A percentile compares a stretch with the other conserved stretches of the same genome.
These are phyloP conservation scores for Ceratobasidium sp. DNA, from an alignment of 1,284 basidiomycete species.

Conservation along the genomic window DNA sequence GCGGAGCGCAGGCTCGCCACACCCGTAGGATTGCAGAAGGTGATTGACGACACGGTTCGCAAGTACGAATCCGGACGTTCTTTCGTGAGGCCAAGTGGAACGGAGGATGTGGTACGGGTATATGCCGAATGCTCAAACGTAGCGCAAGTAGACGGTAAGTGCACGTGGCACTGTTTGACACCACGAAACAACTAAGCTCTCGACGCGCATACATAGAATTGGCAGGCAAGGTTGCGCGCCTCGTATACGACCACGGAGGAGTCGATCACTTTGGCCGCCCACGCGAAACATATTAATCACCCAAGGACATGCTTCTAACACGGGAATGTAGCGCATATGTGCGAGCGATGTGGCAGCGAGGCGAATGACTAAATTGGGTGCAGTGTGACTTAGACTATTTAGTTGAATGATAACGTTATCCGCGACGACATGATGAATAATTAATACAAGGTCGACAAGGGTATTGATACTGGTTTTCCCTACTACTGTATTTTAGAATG, in stretches of 20 bases:
- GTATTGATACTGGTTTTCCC: slow-evolving; percentile 8
- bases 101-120: slow-evolving; percentile 97
- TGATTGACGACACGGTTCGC: slow-evolving; percentile 83
- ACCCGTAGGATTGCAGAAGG: slow-evolving; percentile 83
- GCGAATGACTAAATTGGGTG: background rate
- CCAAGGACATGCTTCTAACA: too few relatives aligned
- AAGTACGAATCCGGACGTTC: slow-evolving; percentile 86
- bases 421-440: slow-evolving; percentile 21
- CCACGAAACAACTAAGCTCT: slow-evolving; percentile 30
- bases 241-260: slow-evolving; percentile 79
- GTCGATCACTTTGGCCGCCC: slow-evolving; percentile 60
- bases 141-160: slow-evolving; percentile 81
- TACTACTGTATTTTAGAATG: background rate
- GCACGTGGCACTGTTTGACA: slow-evolving; percentile 5
- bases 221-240: slow-evolving; percentile 78
- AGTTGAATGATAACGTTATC: slow-evolving; percentile 6
- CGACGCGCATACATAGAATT: slow-evolving; percentile 60
- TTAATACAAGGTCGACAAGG: slow-evolving; percentile 4
- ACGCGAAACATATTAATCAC: slow-evolving; percentile 44
- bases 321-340: background rate
- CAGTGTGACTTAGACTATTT: slow-evolving; percentile 6
- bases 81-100: slow-evolving; percentile 97
- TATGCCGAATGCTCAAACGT: slow-evolving; percentile 90
- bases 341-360: background rate
- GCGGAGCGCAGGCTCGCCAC: slow-evolving; percentile 88